Percentiles rank a stretch among this genome's conserved stretches.
Evolutionary conservation across 1,284 basidiomycete species (phyloP).

Genomic region (Baeospora myosura): DNA sequence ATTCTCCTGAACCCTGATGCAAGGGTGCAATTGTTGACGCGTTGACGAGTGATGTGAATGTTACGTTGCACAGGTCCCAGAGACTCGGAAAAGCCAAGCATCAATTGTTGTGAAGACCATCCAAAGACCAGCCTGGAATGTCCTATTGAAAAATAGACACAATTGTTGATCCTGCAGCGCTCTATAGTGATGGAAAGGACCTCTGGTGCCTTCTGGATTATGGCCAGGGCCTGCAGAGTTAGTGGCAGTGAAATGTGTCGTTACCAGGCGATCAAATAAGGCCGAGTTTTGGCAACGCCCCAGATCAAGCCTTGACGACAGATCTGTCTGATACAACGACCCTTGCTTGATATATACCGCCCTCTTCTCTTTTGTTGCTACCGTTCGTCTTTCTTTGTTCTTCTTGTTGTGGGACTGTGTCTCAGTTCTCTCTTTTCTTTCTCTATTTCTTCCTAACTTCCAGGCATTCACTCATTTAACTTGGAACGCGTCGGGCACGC

Average conservation of each 20-base stretch:
- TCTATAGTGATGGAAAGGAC: too few relatives aligned
- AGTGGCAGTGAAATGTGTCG: not conserved
- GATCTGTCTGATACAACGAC: not conserved
- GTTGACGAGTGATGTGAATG: too few relatives aligned
- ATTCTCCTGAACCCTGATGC: too few relatives aligned
- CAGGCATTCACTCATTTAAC: slow-evolving; percentile 12
- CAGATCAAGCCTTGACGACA: not conserved
- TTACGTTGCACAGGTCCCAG: too few relatives aligned
- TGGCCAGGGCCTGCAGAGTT: not conserved
- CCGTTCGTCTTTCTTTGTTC: not conserved
- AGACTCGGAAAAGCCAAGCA: too few relatives aligned
- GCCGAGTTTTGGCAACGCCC: not conserved
- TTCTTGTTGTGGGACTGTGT: slow-evolving; percentile 20
- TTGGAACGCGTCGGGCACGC: slow-evolving; percentile 40
- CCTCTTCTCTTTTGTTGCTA: slow-evolving; percentile 2
- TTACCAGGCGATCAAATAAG: too few relatives aligned
- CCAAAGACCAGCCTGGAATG: too few relatives aligned
- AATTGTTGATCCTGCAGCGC: too few relatives aligned
- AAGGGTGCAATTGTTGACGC: too few relatives aligned
- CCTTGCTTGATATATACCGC: not conserved
- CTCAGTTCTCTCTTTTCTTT: slow-evolving; percentile 20
- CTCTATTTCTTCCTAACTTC: slow-evolving; percentile 21
- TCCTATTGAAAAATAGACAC: too few relatives aligned
- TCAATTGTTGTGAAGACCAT: too few relatives aligned
- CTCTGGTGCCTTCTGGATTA: not conserved